Evolutionary conservation across 345 rosid genomes (phyloP).

Genomic region (Aurinia saxatilis): DNA sequence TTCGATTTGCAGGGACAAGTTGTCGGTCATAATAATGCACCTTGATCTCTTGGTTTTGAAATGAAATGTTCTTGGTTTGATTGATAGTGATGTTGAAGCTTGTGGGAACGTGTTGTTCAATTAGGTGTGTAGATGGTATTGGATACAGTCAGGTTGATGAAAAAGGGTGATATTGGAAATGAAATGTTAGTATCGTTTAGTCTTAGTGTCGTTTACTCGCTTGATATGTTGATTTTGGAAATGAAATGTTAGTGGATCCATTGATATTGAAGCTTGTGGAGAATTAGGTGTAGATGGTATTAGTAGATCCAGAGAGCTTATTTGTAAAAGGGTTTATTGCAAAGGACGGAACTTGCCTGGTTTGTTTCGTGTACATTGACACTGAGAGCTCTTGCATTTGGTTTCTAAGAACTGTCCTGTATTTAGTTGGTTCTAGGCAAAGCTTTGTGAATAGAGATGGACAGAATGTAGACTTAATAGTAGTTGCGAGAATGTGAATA

Average conservation of each 20-base stretch:
- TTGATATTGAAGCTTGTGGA: too few species aligned
- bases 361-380: background rate
- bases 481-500: too few species aligned
- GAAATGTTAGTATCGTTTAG: too few species aligned
- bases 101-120: background rate
- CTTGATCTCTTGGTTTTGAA: conserved; percentile 1
- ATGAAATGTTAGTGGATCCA: too few species aligned
- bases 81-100: conserved; percentile 5
- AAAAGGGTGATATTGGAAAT: too few species aligned
- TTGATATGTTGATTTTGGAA: too few species aligned
- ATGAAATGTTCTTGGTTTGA: too few species aligned
- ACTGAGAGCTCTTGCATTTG: background rate
- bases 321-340: too few species aligned
- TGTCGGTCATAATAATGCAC: conserved; percentile 21
- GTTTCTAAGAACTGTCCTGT: background rate
- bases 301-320: too few species aligned
- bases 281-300: background rate
- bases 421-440: background rate
- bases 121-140: background rate
- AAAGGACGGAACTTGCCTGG: conserved; percentile 4
- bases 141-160: background rate
- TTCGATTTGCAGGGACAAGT: conserved; percentile 26
- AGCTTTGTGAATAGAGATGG: too few species aligned
- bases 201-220: too few species aligned
- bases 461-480: too few species aligned